Evolutionary conservation across 2,329 filamentous ascomycete species (phyloP).

Genomic region (Chrysosporium keratinophilum): DNA sequence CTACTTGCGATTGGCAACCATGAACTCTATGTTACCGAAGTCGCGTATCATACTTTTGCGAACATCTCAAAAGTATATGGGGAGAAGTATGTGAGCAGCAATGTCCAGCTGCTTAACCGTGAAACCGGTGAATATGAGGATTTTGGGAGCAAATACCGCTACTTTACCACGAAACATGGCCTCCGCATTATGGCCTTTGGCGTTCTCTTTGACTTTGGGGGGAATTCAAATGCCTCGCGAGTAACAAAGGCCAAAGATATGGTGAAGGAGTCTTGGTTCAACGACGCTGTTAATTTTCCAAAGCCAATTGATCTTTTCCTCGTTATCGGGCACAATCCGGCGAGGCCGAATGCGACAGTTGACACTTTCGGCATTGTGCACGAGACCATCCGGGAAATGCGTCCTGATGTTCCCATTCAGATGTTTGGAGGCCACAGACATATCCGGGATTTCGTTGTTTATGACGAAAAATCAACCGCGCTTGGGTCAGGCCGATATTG

Average conservation of each 20-base stretch:
- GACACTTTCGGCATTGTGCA: constrained; percentile 44
- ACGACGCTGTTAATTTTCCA: constrained; percentile 44
- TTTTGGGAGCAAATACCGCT: constrained; percentile 40
- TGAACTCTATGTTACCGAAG: constrained; percentile 53
- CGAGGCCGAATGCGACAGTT: constrained; percentile 34
- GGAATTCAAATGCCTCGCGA: constrained; percentile 52
- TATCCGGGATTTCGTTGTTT: constrained; percentile 55
- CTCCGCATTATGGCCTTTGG: constrained; percentile 46
- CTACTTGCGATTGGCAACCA: constrained; percentile 51
- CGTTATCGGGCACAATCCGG: constrained; percentile 54
- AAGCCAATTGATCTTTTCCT: constrained; percentile 55
- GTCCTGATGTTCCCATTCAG: constrained; percentile 51
- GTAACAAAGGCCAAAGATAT: constrained; percentile 46
- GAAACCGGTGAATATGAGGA: constrained; percentile 36
- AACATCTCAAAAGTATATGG: constrained; percentile 50
- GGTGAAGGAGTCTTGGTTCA: constrained; percentile 51
- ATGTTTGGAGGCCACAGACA: constrained; percentile 57
- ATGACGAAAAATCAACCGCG: constrained; percentile 51
- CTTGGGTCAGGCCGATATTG: constrained; percentile 57
- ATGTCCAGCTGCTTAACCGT: constrained; percentile 42
- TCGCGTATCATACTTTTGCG: constrained; percentile 52
- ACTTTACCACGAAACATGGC: constrained; percentile 42
- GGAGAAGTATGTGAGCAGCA: constrained; percentile 45
- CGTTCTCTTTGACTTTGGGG: constrained; percentile 41
- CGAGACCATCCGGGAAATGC: constrained; percentile 48